A percentile compares a stretch with the other conserved stretches of the same genome.
Conservation (phyloP, 2,329 filamentous ascomycete genomes). For the Microsporum audouinii region DNA sequence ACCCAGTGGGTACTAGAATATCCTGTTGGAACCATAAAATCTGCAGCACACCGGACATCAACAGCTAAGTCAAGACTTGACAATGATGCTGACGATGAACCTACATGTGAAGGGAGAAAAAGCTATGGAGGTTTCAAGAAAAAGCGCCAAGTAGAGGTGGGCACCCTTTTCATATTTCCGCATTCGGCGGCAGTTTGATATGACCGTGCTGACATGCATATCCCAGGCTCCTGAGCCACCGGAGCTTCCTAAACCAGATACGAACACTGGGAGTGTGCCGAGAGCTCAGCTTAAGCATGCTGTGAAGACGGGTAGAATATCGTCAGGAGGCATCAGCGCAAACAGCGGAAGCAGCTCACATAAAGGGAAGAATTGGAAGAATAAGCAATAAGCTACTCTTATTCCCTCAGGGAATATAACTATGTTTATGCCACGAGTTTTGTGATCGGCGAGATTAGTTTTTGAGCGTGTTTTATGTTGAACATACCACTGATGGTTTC, state of each 20-base stretch:
- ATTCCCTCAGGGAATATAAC: not conserved
- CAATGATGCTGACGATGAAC: constrained; percentile 19
- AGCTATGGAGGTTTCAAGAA: constrained; percentile 32
- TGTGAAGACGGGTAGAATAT: not conserved
- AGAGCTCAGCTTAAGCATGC: not conserved
- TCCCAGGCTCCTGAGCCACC: not conserved
- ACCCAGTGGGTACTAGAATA: constrained; percentile 35
- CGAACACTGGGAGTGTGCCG: not conserved
- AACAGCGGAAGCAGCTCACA: not conserved
- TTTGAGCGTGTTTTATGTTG: not conserved
- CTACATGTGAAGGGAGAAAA: constrained; percentile 24
- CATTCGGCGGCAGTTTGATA: not conserved
- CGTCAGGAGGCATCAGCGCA: not conserved
- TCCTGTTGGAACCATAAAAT: constrained; percentile 16
- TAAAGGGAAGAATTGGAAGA: not conserved
- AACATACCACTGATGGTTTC: not conserved
- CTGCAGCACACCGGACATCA: not conserved
- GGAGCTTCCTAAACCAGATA: not conserved
- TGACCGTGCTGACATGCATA: not conserved
- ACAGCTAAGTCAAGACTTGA: not conserved
- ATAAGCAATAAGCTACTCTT: not conserved
- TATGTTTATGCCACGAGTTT: not conserved
- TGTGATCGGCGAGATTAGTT: not conserved
- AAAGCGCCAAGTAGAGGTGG: constrained; percentile 15
- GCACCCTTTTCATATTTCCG: not conserved